Base-by-base conservation (phyloP, 2,329 filamentous ascomycete species). In the Metarhizium sp. region DNA sequence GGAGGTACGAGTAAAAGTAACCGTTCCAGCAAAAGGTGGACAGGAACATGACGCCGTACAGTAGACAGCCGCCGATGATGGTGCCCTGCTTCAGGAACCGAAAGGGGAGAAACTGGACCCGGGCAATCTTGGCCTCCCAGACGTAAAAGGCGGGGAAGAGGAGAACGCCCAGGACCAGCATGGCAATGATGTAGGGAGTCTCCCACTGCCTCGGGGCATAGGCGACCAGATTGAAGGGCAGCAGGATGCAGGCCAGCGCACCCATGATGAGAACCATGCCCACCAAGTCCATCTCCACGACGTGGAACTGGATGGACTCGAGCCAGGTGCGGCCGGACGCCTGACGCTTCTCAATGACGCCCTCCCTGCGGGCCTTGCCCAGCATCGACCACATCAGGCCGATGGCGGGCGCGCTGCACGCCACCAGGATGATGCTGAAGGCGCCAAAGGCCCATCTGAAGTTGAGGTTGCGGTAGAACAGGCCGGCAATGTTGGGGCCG, bases 221-320 rank as follows among this genome's bases (percentile, higher is more conserved):
- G 6, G 61, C 59, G 18, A 78, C 75, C 11, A 88, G 72, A 4
- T 76, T 84, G 63, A 89, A 82, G 0, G 86, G 85, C 62, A 88
- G 83, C 16, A 85, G 64, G 2, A 76, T 74, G 25, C 85, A 73
- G 4, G 82, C 84, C 3, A 68, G 71, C 4, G 77, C 75, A 61
- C 86, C 76, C 5, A 86, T 67, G 32, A 85, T 55, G 36, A 85
- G 74, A 1, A 84, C 83, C 3, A 78, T 58, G 2, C 76, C 68
- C 69, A 16, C 40, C 16, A n/a, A 25, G 25, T 25, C 25, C 25
- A 25, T 25, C 25, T 25, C 25, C 25, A 25, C 25, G 25, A 25
- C 25, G 25, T 25, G 25, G 25, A 25, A 25, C 25, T 25, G 3
- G 25, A 25, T 25, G 25, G 25, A 25, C 25, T 25, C 1, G 25